A percentile compares a stretch with the other conserved stretches of the same genome.
phyloP scores from a whole-genome alignment of 306 rosid species.

The Calophaca sinica region DNA sequence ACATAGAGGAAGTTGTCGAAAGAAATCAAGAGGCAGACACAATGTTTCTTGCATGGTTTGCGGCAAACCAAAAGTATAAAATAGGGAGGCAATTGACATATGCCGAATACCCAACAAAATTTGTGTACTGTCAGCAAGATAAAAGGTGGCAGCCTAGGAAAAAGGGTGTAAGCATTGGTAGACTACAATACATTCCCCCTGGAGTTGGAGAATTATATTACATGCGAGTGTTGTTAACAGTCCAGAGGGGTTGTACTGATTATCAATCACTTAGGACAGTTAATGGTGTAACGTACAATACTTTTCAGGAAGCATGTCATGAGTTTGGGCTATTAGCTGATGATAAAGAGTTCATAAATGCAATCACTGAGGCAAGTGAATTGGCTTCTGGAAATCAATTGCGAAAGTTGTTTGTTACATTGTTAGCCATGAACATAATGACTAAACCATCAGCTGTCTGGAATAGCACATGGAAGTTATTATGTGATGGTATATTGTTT shows the following conservation, averaged over 20 bases:
- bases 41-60: not conserved
- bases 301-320: not conserved
- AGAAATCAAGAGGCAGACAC: too few species aligned
- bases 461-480: too few species aligned
- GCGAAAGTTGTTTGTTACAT: too few species aligned
- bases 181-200: not conserved
- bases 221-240: not conserved
- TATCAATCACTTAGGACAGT: not conserved
- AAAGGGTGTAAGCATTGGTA: not conserved
- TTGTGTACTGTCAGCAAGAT: not conserved
- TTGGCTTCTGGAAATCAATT: too few species aligned
- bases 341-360: too few species aligned
- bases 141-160: not conserved
- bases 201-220: not conserved
- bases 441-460: too few species aligned
- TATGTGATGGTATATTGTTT: too few species aligned
- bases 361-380: too few species aligned
- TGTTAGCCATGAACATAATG: too few species aligned
- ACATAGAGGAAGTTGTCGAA: too few species aligned
- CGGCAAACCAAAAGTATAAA: not conserved
- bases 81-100: not conserved
- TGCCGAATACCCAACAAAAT: not conserved
- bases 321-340: too few species aligned
- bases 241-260: not conserved
- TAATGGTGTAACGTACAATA: not conserved